Evolutionary conservation across 371 early-diverging fungal genomes (phyloP).

Genomic region (Rhizopus microsporus): DNA sequence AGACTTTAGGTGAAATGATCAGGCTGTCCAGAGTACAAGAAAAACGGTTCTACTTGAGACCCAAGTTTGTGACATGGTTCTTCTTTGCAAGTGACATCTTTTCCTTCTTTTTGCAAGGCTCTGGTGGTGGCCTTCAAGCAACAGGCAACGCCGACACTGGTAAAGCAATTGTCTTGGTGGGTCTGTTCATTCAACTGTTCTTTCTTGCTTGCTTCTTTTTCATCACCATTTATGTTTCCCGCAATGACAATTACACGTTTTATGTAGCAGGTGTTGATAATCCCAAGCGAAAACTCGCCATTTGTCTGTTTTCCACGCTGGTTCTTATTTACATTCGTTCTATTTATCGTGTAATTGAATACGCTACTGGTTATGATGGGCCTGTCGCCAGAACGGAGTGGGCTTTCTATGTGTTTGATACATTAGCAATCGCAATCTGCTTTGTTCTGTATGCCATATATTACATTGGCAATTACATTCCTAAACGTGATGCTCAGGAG

Average conservation of each 20-base stretch:
- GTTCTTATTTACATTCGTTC: constrained; percentile 10
- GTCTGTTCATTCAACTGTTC: constrained; percentile 11
- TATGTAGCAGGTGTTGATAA: constrained; percentile 3
- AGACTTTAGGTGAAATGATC: constrained; percentile 15
- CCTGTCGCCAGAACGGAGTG: constrained; percentile 12
- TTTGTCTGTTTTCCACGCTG: constrained; percentile 4
- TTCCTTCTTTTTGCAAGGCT: constrained; percentile 12
- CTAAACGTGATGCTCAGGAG: neutral
- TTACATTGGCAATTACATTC: constrained; percentile 17
- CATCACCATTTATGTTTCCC: constrained; percentile 7
- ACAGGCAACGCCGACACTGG: neutral
- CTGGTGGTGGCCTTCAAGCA: constrained; percentile 12
- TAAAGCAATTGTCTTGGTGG: constrained; percentile 1
- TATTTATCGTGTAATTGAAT: constrained; percentile 15
- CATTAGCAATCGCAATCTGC: constrained; percentile 2
- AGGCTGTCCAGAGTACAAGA: constrained; percentile 8
- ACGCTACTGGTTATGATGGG: constrained; percentile 6
- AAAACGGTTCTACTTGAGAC: constrained; percentile 3
- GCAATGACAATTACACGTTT: constrained; percentile 1
- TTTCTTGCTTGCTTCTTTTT: constrained; percentile 10
- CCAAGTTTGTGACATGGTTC: constrained; percentile 15
- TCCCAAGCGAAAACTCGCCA: constrained; percentile 4
- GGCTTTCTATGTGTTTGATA: constrained; percentile 21
- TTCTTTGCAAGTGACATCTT: constrained; percentile 15
- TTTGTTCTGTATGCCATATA: constrained; percentile 8